Percentiles rank a stretch among this genome's conserved stretches.
Conservation (phyloP, 208 protist species). For the Acanthamoeba castellanii region DNA sequence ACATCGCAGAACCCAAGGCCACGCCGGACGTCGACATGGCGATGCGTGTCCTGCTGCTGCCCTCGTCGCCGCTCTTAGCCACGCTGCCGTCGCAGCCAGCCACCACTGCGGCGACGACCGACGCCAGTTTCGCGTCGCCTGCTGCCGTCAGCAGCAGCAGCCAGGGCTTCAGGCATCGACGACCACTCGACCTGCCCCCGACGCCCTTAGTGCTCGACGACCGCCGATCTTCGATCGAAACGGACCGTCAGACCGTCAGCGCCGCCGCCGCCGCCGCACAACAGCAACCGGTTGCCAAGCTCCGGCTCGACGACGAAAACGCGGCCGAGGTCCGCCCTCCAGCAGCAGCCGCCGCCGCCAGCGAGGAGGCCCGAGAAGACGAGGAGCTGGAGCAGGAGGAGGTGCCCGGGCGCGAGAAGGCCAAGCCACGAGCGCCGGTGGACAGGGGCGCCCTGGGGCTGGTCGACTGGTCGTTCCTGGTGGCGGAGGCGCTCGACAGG, state of each 20-base stretch:
- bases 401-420: neutral
- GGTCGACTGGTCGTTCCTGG: slow-evolving; percentile 16
- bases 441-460: neutral
- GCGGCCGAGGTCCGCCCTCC: neutral
- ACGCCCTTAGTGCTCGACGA: neutral
- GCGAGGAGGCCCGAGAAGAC: neutral
- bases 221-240: neutral
- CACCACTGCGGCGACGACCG: neutral
- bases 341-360: neutral
- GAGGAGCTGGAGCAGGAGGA: neutral
- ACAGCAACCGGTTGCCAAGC: neutral
- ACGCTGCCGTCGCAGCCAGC: neutral
- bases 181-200: neutral
- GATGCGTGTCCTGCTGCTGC: neutral
- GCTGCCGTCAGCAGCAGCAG: too few relatives aligned
- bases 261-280: neutral
- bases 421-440: neutral
- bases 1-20: neutral
- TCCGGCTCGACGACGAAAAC: neutral
- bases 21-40: neutral
- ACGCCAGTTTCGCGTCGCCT: neutral
- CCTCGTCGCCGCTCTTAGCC: neutral
- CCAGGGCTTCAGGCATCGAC: too few relatives aligned
- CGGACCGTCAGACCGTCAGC: neutral
- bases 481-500: neutral